phyloP scores from a whole-genome alignment of 2,329 filamentous ascomycete genomes.

The Orbilia oligospora region DNA sequence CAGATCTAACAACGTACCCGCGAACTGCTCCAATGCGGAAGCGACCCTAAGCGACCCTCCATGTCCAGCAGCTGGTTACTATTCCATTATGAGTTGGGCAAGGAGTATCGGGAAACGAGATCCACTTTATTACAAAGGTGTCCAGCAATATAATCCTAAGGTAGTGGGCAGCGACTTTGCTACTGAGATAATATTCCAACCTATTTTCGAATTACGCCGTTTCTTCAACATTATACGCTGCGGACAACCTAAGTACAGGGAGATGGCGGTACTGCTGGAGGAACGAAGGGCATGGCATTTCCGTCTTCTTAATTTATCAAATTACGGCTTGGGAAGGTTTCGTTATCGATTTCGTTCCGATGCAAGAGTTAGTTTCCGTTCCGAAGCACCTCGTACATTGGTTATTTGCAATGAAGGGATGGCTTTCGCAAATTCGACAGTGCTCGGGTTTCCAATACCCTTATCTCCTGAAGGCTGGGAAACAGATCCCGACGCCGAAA shows the following conservation, averaged over 20 bases:
- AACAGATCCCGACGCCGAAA: not conserved
- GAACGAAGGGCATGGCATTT: not conserved
- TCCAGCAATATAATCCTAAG: constrained; percentile 14
- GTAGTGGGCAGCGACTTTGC: constrained; percentile 11
- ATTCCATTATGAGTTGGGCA: constrained; percentile 27
- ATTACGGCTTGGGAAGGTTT: not conserved
- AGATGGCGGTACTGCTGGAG: not conserved
- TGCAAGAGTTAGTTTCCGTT: constrained; percentile 2
- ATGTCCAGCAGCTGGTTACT: constrained; percentile 6
- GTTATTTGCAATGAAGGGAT: not conserved
- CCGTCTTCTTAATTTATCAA: not conserved
- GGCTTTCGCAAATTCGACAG: not conserved
- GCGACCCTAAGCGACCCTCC: not conserved
- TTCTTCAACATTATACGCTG: constrained; percentile 8
- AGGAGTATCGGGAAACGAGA: not conserved
- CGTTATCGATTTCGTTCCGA: constrained; percentile 12
- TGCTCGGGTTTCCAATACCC: not conserved
- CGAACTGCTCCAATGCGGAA: not conserved
- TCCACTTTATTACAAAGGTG: constrained; percentile 1
- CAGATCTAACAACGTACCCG: not conserved
- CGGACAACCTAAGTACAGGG: constrained; percentile 11
- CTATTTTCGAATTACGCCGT: not conserved
- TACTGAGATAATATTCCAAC: constrained; percentile 8
- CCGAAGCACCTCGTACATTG: constrained; percentile 16
- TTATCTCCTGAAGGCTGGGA: not conserved